Conservation (phyloP, 2,329 filamentous ascomycete genomes). For the Coleophoma crateriformis region DNA sequence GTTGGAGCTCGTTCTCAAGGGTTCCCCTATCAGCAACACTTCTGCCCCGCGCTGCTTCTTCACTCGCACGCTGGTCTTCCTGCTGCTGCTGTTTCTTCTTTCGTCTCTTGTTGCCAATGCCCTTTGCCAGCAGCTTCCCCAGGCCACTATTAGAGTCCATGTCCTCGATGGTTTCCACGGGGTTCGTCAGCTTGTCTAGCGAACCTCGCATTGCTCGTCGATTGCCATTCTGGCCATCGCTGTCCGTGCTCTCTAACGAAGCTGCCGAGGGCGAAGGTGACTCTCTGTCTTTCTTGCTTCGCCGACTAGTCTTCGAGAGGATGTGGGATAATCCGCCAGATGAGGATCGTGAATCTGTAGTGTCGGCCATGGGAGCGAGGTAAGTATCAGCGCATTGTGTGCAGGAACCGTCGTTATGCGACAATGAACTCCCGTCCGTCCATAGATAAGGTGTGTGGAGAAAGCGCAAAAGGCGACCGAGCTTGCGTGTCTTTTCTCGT, state of each 20-base stretch:
- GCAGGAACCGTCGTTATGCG: too few species aligned
- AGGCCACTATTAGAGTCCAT: slow-evolving; percentile 28
- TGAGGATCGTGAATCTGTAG: slow-evolving; percentile 15
- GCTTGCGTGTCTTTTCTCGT: not conserved
- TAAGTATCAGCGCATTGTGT: too few species aligned
- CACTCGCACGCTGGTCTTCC: slow-evolving; percentile 28
- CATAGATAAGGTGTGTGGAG: not conserved
- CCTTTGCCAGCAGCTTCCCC: slow-evolving; percentile 48
- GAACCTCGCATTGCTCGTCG: slow-evolving; percentile 17
- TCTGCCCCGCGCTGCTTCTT: slow-evolving; percentile 27
- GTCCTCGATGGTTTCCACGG: slow-evolving; percentile 12
- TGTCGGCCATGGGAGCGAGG: slow-evolving; percentile 3
- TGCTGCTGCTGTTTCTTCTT: slow-evolving; percentile 40
- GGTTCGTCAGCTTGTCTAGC: slow-evolving; percentile 18
- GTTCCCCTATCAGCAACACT: slow-evolving; percentile 26
- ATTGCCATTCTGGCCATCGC: slow-evolving; percentile 11
- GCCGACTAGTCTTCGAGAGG: slow-evolving; percentile 18
- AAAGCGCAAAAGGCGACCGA: not conserved
- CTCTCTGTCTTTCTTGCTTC: slow-evolving; percentile 8
- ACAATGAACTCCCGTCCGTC: not conserved
- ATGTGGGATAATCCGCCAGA: slow-evolving; percentile 15
- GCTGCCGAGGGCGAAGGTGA: not conserved
- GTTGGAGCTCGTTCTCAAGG: slow-evolving; percentile 17
- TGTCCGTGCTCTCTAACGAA: slow-evolving; percentile 21
- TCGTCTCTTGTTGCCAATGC: slow-evolving; percentile 42